Percentiles rank a stretch among this genome's conserved stretches.
Conservation (phyloP, 768 basidiomycete species). For the Tricholoma sp. region DNA sequence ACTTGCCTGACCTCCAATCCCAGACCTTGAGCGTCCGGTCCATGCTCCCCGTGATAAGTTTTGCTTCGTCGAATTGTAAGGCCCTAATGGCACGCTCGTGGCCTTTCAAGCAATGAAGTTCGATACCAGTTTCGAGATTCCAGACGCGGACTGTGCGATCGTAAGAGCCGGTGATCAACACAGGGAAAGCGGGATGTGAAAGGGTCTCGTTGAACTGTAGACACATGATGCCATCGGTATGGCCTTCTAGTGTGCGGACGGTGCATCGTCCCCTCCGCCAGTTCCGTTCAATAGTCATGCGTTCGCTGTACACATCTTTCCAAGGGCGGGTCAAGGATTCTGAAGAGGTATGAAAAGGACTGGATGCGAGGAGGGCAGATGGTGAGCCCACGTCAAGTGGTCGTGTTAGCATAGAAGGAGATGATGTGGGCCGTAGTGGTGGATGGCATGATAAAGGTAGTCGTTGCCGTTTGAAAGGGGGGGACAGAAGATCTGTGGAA, state of each 20-base stretch:
- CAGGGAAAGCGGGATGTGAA: slow-evolving; percentile 78
- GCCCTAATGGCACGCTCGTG: slow-evolving; percentile 91
- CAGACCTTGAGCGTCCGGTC: slow-evolving; percentile 93
- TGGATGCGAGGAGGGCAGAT: slow-evolving; percentile 25
- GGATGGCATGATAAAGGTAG: slow-evolving; percentile 22
- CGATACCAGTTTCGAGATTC: slow-evolving; percentile 90
- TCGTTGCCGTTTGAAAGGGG: slow-evolving; percentile 50
- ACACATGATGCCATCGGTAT: slow-evolving; percentile 96
- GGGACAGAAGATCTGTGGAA: slow-evolving; percentile 18
- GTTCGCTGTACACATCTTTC: slow-evolving; percentile 98
- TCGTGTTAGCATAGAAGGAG: slow-evolving; percentile 9
- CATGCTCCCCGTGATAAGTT: slow-evolving; percentile 95
- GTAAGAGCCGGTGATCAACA: slow-evolving; percentile 97
- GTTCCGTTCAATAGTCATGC: slow-evolving; percentile 93
- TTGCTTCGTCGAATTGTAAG: slow-evolving; percentile 92
- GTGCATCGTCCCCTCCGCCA: slow-evolving; percentile 92
- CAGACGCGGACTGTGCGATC: slow-evolving; percentile 92
- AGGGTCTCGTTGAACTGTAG: slow-evolving; percentile 89
- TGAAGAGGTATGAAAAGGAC: slow-evolving; percentile 21
- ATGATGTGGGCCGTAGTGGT: slow-evolving; percentile 6
- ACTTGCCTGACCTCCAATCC: slow-evolving; percentile 90
- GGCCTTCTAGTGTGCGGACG: slow-evolving; percentile 82
- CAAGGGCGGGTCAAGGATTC: slow-evolving; percentile 75
- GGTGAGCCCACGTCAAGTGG: slow-evolving; percentile 8
- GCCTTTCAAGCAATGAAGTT: slow-evolving; percentile 78